A percentile compares a stretch with the other conserved stretches of the same genome.
These are phyloP conservation scores for Mycena haematopus DNA, from an alignment of 768 basidiomycete genomes.

Conservation along the genomic window DNA sequence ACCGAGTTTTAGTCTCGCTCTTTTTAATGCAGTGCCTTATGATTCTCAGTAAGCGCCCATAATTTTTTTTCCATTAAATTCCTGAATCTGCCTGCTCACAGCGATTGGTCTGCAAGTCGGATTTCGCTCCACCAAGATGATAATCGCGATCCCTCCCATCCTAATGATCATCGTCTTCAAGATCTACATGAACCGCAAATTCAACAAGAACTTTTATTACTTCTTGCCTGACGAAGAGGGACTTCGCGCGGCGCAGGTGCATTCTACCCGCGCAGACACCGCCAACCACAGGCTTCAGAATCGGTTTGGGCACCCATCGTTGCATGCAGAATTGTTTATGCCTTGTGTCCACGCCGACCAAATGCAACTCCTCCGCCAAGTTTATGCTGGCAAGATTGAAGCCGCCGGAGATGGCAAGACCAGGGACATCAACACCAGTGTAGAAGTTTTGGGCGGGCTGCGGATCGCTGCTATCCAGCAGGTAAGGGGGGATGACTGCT, in stretches of 20 bases:
- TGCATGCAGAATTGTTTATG: constrained; percentile 72
- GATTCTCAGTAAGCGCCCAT: constrained; percentile 65
- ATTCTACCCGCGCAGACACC: constrained; percentile 66
- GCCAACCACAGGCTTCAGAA: constrained; percentile 69
- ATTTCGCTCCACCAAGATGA: constrained; percentile 63
- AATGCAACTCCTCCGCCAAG: constrained; percentile 20
- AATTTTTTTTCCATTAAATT: constrained; percentile 8
- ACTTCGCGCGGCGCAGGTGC: constrained; percentile 61
- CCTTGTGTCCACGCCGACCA: constrained; percentile 63
- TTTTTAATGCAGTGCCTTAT: constrained; percentile 80
- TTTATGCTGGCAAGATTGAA: constrained; percentile 25
- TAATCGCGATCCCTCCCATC: constrained; percentile 75
- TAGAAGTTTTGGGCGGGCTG: constrained; percentile 32
- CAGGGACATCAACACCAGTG: not conserved
- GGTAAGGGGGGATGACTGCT: constrained; percentile 21
- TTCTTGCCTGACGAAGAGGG: constrained; percentile 75
- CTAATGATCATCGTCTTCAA: constrained; percentile 76
- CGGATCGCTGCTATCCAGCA: constrained; percentile 33
- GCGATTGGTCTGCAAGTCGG: constrained; percentile 75
- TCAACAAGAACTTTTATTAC: constrained; percentile 67
- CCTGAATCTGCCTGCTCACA: constrained; percentile 34
- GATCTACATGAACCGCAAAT: constrained; percentile 64
- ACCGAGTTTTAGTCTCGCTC: constrained; percentile 69
- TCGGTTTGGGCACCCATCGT: constrained; percentile 85
- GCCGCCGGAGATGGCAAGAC: constrained; percentile 10